Base-by-base conservation (phyloP, 805 yeast genomes). In the Ogataea dorogensis region DNA sequence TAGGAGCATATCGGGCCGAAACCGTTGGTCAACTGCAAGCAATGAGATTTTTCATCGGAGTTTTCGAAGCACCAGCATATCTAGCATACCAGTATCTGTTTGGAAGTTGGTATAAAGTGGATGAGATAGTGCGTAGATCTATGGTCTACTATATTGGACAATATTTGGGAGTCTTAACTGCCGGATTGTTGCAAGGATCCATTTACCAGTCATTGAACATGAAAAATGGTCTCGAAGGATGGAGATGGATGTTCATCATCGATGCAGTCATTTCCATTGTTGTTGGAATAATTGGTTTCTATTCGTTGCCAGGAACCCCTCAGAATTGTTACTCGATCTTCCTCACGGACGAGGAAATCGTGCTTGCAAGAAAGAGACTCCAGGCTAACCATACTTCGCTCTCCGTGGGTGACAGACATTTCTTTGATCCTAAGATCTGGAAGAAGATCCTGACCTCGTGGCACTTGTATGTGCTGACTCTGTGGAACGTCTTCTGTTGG, bases 141-240 rank as follows among this genome's bases (percentile, higher is more conserved):
- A 75, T 75, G 30, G 64, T 77, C 46, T 76, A 72, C 59, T 80
- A 80, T 49, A 59, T 73, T 25, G 86, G 86, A 18, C 83, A 78
- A 43, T 73, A 69, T 47, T 60, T 81, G 24, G 77, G 83, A 20
- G 64, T 73, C 23, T 64, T 75, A 31, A 73, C 80, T 6, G 68
- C 79, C 2, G 79, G 79, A 33, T 59, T 77, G 28, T 57, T 77
- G 32, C 78, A 77, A 31, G 56, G 59, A 8, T 53, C 66, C 17
- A 42, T 52, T 33, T 43, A 58, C 33, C 49, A 65, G 24, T 51
- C 59, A 27, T 50, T 50, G 17, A 31, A 50, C 29, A 40, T 41
- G 36, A 38, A 36, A 10, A 43, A 38, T 24, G 55, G 55, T 2
- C 34, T 44, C 5, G 44, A 42, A 76, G 74, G 75, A 13, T 72